These are phyloP conservation scores for Hevea brasiliensis DNA, from an alignment of 345 rosid species.

Conservation along the genomic window DNA sequence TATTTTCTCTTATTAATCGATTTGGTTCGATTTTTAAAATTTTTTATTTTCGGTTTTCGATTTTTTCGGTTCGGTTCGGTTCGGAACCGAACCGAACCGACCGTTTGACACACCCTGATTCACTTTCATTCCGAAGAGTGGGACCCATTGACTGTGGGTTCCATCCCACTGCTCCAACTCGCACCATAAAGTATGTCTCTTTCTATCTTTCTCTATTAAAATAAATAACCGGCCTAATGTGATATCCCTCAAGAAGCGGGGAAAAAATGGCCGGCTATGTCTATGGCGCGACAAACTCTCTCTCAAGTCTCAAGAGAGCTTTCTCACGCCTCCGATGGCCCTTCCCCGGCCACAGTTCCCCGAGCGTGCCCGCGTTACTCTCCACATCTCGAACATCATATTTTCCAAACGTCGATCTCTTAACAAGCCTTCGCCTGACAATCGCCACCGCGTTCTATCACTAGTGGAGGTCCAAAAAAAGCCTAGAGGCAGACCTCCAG, in stretches of 20 bases:
- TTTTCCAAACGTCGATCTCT: conserved; percentile 2
- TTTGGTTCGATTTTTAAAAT: no score
- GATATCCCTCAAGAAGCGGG: background rate
- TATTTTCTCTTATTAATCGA: no score
- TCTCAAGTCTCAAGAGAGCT: conserved; percentile 37
- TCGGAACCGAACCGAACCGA: no score
- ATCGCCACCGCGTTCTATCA: background rate
- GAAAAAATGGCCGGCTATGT: conserved; percentile 36
- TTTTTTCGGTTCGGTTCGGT: no score
- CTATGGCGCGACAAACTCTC: conserved; percentile 31
- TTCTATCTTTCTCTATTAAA: no score
- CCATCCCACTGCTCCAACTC: no score
- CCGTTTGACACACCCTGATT: no score
- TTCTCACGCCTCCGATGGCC: conserved; percentile 28
- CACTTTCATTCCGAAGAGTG: no score
- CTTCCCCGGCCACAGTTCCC: conserved; percentile 35
- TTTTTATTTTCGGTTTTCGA: no score
- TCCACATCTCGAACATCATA: background rate
- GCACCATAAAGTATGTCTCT: no score
- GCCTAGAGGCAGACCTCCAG: conserved; percentile 56
- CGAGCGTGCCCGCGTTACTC: background rate
- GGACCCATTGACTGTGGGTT: no score
- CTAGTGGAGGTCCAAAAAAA: conserved; percentile 16
- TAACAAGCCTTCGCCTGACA: background rate
- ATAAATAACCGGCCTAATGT: no score